A percentile compares a stretch with the other conserved stretches of the same genome.
phyloP scores from a whole-genome alignment of 164 flowering plant genomes.

The Amborella trichopoda region DNA sequence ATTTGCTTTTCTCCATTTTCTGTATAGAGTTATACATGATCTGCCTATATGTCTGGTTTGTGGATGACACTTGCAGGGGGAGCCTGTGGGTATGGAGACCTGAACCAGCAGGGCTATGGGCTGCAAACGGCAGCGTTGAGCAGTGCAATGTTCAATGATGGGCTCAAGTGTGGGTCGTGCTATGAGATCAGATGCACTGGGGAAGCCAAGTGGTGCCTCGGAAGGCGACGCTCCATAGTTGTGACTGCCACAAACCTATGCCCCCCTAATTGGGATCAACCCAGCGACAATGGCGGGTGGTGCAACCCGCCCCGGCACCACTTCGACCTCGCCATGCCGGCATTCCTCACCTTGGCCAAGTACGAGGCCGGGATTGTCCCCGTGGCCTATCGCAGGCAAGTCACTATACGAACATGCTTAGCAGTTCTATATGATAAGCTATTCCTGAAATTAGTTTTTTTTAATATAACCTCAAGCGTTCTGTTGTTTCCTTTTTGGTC shows the following conservation, averaged over 20 bases:
- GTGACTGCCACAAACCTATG: slow-evolving; percentile 69
- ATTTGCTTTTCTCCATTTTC: no score
- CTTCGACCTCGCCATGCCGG: slow-evolving; percentile 58
- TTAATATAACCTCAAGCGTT: neutral
- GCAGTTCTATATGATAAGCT: neutral
- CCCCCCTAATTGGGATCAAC: slow-evolving; percentile 35
- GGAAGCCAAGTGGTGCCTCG: slow-evolving; percentile 41
- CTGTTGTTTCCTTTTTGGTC: neutral
- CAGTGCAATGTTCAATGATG: slow-evolving; percentile 40
- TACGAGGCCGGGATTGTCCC: slow-evolving; percentile 59
- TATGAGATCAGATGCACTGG: slow-evolving; percentile 52
- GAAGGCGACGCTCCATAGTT: slow-evolving; percentile 31
- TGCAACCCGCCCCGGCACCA: slow-evolving; percentile 60
- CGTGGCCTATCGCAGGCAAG: slow-evolving; percentile 21
- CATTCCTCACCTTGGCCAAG: slow-evolving; percentile 38
- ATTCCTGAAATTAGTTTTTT: neutral
- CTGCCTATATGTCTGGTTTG: no score
- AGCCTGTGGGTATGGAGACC: slow-evolving; percentile 64
- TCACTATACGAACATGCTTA: neutral
- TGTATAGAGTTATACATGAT: no score
- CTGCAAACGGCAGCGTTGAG: slow-evolving; percentile 52
- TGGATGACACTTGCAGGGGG: slow-evolving; percentile 52
- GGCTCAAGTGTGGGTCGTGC: slow-evolving; percentile 56
- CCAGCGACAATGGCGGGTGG: slow-evolving; percentile 53
- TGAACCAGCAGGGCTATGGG: slow-evolving; percentile 39